These are phyloP conservation scores for Austroboletus festivus DNA, from an alignment of 768 basidiomycete genomes.

Conservation along the genomic window DNA sequence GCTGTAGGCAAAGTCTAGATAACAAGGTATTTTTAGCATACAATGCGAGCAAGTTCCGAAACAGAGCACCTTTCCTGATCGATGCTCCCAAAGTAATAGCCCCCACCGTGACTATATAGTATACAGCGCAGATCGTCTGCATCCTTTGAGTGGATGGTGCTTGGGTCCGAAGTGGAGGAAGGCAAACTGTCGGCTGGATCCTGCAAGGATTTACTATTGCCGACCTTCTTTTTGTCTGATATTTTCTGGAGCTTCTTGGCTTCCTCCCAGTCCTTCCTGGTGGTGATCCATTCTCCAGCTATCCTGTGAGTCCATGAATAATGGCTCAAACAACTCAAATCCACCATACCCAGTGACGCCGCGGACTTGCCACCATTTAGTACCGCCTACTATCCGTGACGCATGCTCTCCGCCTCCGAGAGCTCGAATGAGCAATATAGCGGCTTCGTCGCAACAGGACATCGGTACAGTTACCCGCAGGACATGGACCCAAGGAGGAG, in stretches of 20 bases:
- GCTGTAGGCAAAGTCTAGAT: slow-evolving; percentile 67
- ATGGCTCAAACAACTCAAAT: slow-evolving; percentile 9
- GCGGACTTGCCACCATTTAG: slow-evolving; percentile 98
- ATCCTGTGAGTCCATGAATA: slow-evolving; percentile 45
- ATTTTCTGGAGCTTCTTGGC: slow-evolving; percentile 57
- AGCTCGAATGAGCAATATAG: slow-evolving; percentile 65
- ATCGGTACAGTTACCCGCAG: slow-evolving; percentile 71
- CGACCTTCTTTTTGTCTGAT: slow-evolving; percentile 34
- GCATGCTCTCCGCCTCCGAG: slow-evolving; percentile 81
- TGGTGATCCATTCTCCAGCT: slow-evolving; percentile 84
- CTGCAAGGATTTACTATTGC: slow-evolving; percentile 5
- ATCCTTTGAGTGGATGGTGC: slow-evolving; percentile 54
- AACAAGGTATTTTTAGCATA: slow-evolving; percentile 4
- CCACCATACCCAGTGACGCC: slow-evolving; percentile 66
- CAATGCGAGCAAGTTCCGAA: slow-evolving; percentile 1
- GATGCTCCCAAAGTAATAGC: slow-evolving; percentile 82
- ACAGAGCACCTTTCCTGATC: slow-evolving; percentile 63
- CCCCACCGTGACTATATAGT: slow-evolving; percentile 77
- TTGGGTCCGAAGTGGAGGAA: slow-evolving; percentile 27
- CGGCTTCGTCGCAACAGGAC: slow-evolving; percentile 72
- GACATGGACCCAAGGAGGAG: slow-evolving; percentile 81
- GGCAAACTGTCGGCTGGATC: slow-evolving; percentile 13
- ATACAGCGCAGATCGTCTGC: slow-evolving; percentile 87
- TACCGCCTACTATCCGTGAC: slow-evolving; percentile 75
- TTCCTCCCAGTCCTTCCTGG: slow-evolving; percentile 79